Evolutionary conservation across 2,329 filamentous ascomycete genomes (phyloP).

Genomic region (Anthostomella pinea): DNA sequence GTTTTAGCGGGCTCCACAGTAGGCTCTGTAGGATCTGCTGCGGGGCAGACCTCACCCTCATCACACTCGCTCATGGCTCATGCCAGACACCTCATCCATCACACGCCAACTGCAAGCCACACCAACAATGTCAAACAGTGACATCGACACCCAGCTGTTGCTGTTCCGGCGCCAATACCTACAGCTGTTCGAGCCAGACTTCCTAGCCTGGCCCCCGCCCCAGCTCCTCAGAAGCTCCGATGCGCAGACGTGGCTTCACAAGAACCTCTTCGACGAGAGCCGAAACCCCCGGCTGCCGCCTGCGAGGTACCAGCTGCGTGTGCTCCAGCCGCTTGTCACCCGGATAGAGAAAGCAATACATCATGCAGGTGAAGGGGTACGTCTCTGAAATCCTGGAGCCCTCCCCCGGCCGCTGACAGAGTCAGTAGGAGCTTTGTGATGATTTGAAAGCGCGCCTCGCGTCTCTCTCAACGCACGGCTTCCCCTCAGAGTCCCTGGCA

Average conservation of each 20-base stretch:
- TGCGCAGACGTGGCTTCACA: conserved; percentile 42
- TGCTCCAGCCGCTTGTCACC: conserved; percentile 56
- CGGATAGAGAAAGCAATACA: conserved; percentile 56
- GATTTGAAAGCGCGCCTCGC: conserved; percentile 56
- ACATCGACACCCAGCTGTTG: conserved; percentile 26
- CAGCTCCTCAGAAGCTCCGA: conserved; percentile 25
- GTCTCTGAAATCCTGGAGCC: conserved; percentile 3
- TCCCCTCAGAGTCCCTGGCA: conserved; percentile 29
- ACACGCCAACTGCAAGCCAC: too few relatives aligned
- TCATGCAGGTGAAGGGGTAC: conserved; percentile 59
- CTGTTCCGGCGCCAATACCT: conserved; percentile 30
- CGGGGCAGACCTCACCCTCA: too few relatives aligned
- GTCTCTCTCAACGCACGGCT: conserved; percentile 46
- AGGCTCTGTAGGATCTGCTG: too few relatives aligned
- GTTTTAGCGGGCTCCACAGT: too few relatives aligned
- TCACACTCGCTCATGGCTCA: too few relatives aligned
- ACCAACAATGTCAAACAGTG: conserved; percentile 4
- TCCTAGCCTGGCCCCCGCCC: conserved; percentile 30
- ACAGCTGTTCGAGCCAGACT: conserved; percentile 32
- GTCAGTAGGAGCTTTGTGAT: conserved; percentile 53
- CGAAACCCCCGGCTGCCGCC: conserved; percentile 50
- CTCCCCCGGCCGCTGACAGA: not conserved
- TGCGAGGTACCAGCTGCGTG: conserved; percentile 56
- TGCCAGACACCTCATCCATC: too few relatives aligned
- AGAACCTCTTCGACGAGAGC: conserved; percentile 52